Conservation (phyloP, 1,284 basidiomycete species). For the Apiotrichum brassicae region DNA sequence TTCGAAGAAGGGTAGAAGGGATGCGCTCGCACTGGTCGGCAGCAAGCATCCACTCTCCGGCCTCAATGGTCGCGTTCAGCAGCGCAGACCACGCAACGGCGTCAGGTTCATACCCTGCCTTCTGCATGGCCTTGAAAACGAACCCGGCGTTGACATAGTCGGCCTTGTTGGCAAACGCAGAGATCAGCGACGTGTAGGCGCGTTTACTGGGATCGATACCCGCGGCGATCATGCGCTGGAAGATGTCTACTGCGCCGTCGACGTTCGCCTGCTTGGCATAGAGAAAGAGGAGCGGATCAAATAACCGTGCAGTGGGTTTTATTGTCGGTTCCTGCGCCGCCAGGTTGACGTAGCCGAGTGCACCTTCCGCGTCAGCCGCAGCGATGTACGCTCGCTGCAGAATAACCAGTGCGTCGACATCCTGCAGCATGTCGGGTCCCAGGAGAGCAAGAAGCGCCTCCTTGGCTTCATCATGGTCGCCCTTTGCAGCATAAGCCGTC, state of each 20-base stretch:
- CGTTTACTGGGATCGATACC: slow-evolving; percentile 53
- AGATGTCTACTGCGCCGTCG: slow-evolving; percentile 53
- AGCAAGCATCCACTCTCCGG: slow-evolving; percentile 56
- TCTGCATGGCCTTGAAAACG: slow-evolving; percentile 54
- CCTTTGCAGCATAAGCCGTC: slow-evolving; percentile 2
- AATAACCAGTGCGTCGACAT: slow-evolving; percentile 10
- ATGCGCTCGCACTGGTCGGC: slow-evolving; percentile 24
- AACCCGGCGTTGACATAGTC: slow-evolving; percentile 64
- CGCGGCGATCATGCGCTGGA: slow-evolving; percentile 59
- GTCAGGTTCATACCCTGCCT: slow-evolving; percentile 57
- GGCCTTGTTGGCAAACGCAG: slow-evolving; percentile 59
- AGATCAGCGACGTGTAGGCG: slow-evolving; percentile 65
- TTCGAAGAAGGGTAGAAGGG: slow-evolving; percentile 37
- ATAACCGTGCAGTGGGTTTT: slow-evolving; percentile 16
- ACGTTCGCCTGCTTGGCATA: slow-evolving; percentile 59
- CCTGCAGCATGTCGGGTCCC: background rate
- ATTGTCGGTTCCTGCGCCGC: slow-evolving; percentile 9
- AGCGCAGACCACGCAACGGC: slow-evolving; percentile 61
- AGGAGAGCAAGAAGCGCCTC: background rate
- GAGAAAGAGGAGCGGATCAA: slow-evolving; percentile 57
- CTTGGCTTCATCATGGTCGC: slow-evolving; percentile 1
- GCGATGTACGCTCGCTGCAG: slow-evolving; percentile 23
- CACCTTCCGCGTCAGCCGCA: slow-evolving; percentile 13
- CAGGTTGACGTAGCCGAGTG: slow-evolving; percentile 12
- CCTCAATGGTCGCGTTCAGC: slow-evolving; percentile 77